Evolutionary conservation across 805 yeast genomes (phyloP).

Genomic region (Suhomyces faveliae): DNA sequence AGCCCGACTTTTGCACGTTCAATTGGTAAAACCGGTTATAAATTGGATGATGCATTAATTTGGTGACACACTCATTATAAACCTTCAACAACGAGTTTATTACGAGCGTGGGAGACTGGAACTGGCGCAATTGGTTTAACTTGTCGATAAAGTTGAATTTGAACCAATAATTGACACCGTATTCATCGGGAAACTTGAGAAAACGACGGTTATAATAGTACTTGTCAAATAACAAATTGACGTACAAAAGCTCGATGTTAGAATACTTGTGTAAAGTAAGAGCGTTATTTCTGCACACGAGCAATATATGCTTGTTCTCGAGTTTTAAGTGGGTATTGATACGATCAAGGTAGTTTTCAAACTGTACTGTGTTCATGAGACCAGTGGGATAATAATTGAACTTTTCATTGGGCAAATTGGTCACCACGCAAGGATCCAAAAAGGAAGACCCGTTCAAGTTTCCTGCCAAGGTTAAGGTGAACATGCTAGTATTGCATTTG

Average conservation of each 20-base stretch:
- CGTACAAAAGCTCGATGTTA: slow-evolving; percentile 15
- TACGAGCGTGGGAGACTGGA: slow-evolving; percentile 8
- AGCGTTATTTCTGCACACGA: slow-evolving; percentile 17
- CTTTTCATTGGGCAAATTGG: slow-evolving; percentile 6
- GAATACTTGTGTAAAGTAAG: slow-evolving; percentile 11
- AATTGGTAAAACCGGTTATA: slow-evolving; percentile 3
- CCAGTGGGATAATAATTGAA: slow-evolving; percentile 18
- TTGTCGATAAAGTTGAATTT: slow-evolving; percentile 12
- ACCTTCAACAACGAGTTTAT: slow-evolving; percentile 7
- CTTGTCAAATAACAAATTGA: slow-evolving; percentile 15
- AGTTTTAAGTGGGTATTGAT: slow-evolving; percentile 15
- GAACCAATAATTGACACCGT: slow-evolving; percentile 15
- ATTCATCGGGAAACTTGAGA: slow-evolving; percentile 17
- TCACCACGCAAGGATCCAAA: slow-evolving; percentile 21
- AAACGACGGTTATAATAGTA: slow-evolving; percentile 8
- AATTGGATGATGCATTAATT: slow-evolving; percentile 8
- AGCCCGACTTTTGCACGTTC: slow-evolving; percentile 6
- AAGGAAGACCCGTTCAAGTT: slow-evolving; percentile 22
- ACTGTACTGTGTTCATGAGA: slow-evolving; percentile 17
- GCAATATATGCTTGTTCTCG: slow-evolving; percentile 12
- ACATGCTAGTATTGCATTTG: slow-evolving; percentile 11
- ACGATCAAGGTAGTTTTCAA: slow-evolving; percentile 15
- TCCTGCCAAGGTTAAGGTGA: slow-evolving; percentile 22
- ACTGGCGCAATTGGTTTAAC: slow-evolving; percentile 9
- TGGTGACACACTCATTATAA: slow-evolving; percentile 10